Conservation (phyloP, 2,329 filamentous ascomycete species). For the Diaporthe australafricana region DNA sequence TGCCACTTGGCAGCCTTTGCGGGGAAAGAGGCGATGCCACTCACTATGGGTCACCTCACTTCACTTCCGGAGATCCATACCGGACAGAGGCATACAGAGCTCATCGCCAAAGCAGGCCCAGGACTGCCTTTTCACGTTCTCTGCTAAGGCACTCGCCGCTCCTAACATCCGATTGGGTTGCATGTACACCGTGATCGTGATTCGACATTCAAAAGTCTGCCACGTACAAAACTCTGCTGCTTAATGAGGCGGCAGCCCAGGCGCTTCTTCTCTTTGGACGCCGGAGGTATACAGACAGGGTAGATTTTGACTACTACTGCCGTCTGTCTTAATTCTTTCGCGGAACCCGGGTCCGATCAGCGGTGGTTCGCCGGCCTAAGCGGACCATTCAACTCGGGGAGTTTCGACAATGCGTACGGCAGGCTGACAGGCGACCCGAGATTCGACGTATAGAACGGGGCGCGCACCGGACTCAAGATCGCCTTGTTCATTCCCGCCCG, state of each 20-base stretch:
- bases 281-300: neutral
- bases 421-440: conserved; percentile 21
- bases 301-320: conserved; percentile 6
- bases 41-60: neutral
- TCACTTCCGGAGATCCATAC: conserved; percentile 12
- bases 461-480: neutral
- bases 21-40: conserved; percentile 2
- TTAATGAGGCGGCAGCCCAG: neutral
- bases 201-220: conserved; percentile 19
- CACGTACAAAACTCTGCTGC: neutral
- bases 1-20: conserved; percentile 3
- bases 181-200: conserved; percentile 27
- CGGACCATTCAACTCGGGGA: conserved; percentile 27
- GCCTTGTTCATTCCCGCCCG: neutral
- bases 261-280: neutral
- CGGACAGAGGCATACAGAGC: conserved; percentile 21
- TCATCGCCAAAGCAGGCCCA: neutral
- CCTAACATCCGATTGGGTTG: conserved; percentile 4
- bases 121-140: neutral
- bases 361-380: conserved; percentile 6
- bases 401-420: neutral
- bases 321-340: neutral
- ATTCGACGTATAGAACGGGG: neutral
- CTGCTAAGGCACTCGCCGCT: neutral
- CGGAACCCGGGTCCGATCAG: conserved; percentile 4